These are phyloP conservation scores for Gossypium trilobum DNA, from an alignment of 441 rosid genomes.

Conservation along the genomic window DNA sequence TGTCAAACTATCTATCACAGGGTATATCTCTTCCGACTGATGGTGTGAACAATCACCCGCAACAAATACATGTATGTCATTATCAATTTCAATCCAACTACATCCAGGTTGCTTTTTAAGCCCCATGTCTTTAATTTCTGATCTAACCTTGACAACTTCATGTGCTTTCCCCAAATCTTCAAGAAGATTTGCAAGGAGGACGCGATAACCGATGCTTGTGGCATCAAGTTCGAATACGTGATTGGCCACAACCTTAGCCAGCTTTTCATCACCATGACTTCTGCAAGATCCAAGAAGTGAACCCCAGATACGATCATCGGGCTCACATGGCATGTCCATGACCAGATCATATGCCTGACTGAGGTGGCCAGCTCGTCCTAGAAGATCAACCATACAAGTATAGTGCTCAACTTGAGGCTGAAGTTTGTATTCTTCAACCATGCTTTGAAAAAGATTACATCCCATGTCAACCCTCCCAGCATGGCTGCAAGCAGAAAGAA, in stretches of 20 bases:
- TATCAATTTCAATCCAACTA: slow-evolving; percentile 32
- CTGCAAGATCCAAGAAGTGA: slow-evolving; percentile 42
- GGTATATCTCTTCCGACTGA: slow-evolving; percentile 20
- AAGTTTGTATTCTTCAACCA: slow-evolving; percentile 24
- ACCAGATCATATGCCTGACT: slow-evolving; percentile 34
- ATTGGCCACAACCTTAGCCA: slow-evolving; percentile 27
- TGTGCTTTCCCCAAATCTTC: slow-evolving; percentile 23
- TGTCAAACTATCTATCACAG: slow-evolving; percentile 19
- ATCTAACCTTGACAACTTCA: slow-evolving; percentile 19
- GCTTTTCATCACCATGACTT: slow-evolving; percentile 24
- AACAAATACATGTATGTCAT: slow-evolving; percentile 16
- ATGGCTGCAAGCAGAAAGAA: slow-evolving; percentile 34
- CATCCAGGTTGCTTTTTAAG: slow-evolving; percentile 31
- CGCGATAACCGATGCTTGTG: slow-evolving; percentile 23
- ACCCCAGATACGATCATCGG: slow-evolving; percentile 37
- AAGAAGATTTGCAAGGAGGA: slow-evolving; percentile 33
- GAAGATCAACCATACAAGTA: slow-evolving; percentile 44
- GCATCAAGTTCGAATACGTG: slow-evolving; percentile 26
- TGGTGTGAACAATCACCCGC: slow-evolving; percentile 25
- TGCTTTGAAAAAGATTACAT: slow-evolving; percentile 25
- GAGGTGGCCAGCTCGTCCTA: slow-evolving; percentile 34
- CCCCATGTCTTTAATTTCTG: slow-evolving; percentile 24
- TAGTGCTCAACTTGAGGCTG: slow-evolving; percentile 33
- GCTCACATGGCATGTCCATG: slow-evolving; percentile 29
- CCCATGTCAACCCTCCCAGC: slow-evolving; percentile 26